These are phyloP conservation scores for Kodamaea derodonti DNA, from an alignment of 1,139 yeast genomes.

Conservation along the genomic window DNA sequence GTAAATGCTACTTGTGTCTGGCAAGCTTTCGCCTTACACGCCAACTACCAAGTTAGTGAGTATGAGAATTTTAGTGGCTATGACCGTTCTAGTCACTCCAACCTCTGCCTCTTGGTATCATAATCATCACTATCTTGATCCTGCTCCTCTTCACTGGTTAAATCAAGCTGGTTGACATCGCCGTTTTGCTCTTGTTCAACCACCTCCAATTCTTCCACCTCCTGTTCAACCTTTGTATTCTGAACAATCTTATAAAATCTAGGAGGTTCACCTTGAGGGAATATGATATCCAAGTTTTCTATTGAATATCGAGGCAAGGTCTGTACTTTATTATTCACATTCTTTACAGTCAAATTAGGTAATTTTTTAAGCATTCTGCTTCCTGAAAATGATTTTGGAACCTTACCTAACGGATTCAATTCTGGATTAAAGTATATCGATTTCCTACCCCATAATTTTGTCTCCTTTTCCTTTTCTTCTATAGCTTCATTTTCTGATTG, in stretches of 20 bases:
- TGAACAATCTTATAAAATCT: constrained; percentile 37
- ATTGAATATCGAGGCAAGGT: constrained; percentile 12
- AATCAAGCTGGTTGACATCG: constrained; percentile 5
- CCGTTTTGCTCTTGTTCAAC: constrained; percentile 4
- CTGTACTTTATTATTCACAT: neutral
- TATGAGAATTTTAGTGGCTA: no score
- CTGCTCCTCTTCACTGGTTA: neutral
- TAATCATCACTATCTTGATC: constrained; percentile 4
- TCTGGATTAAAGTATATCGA: constrained; percentile 46
- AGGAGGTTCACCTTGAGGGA: constrained; percentile 41
- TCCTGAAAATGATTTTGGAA: constrained; percentile 19
- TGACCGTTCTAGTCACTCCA: no score
- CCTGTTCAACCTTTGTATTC: constrained; percentile 18
- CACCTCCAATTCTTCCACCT: constrained; percentile 3
- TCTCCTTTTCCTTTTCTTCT: constrained; percentile 16
- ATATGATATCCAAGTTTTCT: constrained; percentile 20
- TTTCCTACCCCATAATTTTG: constrained; percentile 34
- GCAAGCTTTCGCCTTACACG: no score
- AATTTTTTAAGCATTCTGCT: constrained; percentile 8
- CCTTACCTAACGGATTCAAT: constrained; percentile 43
- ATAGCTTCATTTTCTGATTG: constrained; percentile 14
- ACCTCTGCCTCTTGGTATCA: constrained; percentile 4
- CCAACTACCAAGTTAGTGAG: no score
- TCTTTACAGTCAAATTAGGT: constrained; percentile 20
- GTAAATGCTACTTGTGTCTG: constrained; percentile 5